Evolutionary conservation across 345 rosid species (phyloP), one percentile per base, ranked within the genome.

Genomic region (Iberis pinnata): DNA sequence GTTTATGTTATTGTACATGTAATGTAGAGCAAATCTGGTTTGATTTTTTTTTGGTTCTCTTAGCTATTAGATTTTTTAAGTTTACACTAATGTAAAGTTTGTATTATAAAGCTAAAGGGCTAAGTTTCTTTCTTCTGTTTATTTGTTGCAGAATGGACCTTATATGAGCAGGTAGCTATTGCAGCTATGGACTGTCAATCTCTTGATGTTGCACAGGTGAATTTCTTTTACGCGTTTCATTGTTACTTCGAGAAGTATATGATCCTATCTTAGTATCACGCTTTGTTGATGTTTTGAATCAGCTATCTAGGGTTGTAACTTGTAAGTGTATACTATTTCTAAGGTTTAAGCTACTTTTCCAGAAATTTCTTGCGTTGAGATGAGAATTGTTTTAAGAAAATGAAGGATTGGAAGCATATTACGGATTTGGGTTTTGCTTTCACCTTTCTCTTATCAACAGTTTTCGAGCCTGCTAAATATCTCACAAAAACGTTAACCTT

Each of bases 101-200:
- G 38, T 25, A 22, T 35, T 3, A 1, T 15, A 14, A 48, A 35
- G 46, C 19, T 36, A 36, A n/a, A 43, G 26, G 13, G 43, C 7
- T 1, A 64, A n/a, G 37, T 9, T 8, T 44, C n/a, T n/a, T n/a
- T n/a, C 11, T 58, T 19, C 1, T 4, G 6, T 27, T 53, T 46
- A 18, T 17, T 1, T 5, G 13, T 38, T 75, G 71, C 53, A 92
- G 98, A 88, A 59, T 92, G 98, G 97, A 92, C 88, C 17, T 73
- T 92, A 3, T 85, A 77, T 46, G 99, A 93, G 75, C 94, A 93
- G 64, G 89, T 93, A 67, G 83, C 99, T 36, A 24, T 80, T 73
- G 95, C 99, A 56, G 95, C 99, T 17, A 83, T 93, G 95, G 99
- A 93, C 76, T 85, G 92, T 71, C 95, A 86, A 20, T 67, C 72